Evolutionary conservation across 495 filamentous ascomycete genomes (phyloP).

Genomic region (Neurospora intermedia): DNA sequence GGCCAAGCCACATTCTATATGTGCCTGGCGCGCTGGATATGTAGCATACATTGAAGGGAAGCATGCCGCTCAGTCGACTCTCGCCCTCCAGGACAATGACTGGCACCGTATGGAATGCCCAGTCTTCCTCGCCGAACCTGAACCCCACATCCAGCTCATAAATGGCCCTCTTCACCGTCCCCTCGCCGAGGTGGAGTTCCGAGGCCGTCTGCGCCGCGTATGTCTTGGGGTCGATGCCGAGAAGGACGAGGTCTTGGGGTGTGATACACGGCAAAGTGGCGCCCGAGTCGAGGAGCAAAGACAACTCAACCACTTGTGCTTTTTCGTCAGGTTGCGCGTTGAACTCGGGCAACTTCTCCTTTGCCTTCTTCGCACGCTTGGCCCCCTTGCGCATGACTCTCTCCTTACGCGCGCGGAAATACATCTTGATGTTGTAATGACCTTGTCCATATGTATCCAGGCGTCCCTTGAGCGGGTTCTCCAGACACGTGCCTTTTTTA

Average conservation of each 20-base stretch:
- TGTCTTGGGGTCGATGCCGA: conserved; percentile 20
- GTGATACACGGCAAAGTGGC: conserved; percentile 33
- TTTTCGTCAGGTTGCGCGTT: neutral
- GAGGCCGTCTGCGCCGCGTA: conserved; percentile 30
- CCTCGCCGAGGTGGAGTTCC: conserved; percentile 11
- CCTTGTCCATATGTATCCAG: conserved; percentile 10
- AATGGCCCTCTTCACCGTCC: conserved; percentile 5
- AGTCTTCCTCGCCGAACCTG: conserved; percentile 7
- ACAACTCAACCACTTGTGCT: conserved; percentile 8
- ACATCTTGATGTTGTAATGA: conserved; percentile 16
- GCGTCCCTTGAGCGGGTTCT: conserved; percentile 9
- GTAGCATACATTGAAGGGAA: conserved; percentile 34
- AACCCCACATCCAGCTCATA: conserved; percentile 35
- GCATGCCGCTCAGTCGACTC: conserved; percentile 29
- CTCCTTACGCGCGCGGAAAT: conserved; percentile 16
- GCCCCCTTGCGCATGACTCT: neutral
- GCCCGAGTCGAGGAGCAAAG: conserved; percentile 33
- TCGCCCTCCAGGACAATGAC: conserved; percentile 15
- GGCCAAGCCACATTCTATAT: conserved; percentile 29
- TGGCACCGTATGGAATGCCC: conserved; percentile 11
- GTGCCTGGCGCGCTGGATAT: conserved; percentile 28
- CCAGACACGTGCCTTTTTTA: conserved; percentile 23
- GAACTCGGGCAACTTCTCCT: neutral
- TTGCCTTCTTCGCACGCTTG: neutral
- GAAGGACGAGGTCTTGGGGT: conserved; percentile 20